Percentiles rank a stretch among this genome's conserved stretches.
These are phyloP conservation scores for Wickerhamomyces chaumierensis DNA, from an alignment of 805 yeast species.

Conservation along the genomic window DNA sequence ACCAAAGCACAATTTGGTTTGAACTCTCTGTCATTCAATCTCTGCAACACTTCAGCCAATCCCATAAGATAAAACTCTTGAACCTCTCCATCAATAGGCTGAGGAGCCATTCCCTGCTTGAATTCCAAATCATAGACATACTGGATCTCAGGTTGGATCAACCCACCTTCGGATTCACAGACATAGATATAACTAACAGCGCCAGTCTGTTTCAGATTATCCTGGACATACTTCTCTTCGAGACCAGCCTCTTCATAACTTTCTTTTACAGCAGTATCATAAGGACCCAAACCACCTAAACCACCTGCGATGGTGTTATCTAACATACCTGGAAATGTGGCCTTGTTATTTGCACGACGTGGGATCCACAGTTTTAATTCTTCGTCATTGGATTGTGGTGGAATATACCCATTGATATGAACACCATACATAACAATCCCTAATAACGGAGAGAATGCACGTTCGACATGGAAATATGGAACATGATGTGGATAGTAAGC, in stretches of 20 bases:
- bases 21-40: conserved; percentile 50
- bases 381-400: conserved; percentile 29
- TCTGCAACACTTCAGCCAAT: conserved; percentile 40
- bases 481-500: conserved; percentile 44
- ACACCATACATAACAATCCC: conserved; percentile 90
- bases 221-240: conserved; percentile 34
- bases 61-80: conserved; percentile 57
- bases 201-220: conserved; percentile 42
- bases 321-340: conserved; percentile 82
- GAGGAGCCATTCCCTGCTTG: conserved; percentile 35
- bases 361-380: conserved; percentile 71
- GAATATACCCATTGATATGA: conserved; percentile 73
- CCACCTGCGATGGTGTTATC: conserved; percentile 98
- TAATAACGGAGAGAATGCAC: conserved; percentile 69
- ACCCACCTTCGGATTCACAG: conserved; percentile 33
- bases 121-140: conserved; percentile 60
- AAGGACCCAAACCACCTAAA: conserved; percentile 66
- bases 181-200: conserved; percentile 53
- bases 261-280: conserved; percentile 77
- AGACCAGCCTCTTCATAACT: conserved; percentile 87
- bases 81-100: conserved; percentile 67
- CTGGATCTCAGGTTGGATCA: conserved; percentile 86
- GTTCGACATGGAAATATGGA: conserved; percentile 63
- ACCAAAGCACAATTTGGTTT: conserved; percentile 85
- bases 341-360: conserved; percentile 61